phyloP scores from a whole-genome alignment of 1,284 basidiomycete genomes.

The Microbotryum silenes-acaulis region DNA sequence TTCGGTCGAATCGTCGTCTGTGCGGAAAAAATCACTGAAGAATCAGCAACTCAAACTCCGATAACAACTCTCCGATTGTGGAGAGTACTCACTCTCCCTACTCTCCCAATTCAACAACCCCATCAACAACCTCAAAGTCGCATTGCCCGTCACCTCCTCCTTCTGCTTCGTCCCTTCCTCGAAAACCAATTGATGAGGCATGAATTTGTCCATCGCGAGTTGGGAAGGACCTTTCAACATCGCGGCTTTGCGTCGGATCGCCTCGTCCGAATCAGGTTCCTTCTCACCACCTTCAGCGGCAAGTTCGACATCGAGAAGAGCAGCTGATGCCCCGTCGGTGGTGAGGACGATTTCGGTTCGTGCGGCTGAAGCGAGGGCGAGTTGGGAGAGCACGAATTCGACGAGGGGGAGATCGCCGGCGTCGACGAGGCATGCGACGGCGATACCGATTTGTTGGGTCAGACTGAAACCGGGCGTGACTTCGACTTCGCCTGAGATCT shows the following conservation, averaged over 20 bases:
- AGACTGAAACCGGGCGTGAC: conserved; percentile 82
- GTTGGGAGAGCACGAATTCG: conserved; percentile 67
- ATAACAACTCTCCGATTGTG: neutral
- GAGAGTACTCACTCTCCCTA: conserved; percentile 50
- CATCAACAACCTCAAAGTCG: conserved; percentile 72
- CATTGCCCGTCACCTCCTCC: conserved; percentile 65
- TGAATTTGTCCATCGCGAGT: conserved; percentile 63
- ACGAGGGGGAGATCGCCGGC: conserved; percentile 57
- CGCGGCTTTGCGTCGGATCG: conserved; percentile 34
- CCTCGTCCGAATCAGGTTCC: conserved; percentile 45
- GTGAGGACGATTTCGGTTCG: conserved; percentile 63
- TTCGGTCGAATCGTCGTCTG: conserved; percentile 10
- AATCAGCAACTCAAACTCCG: conserved; percentile 10
- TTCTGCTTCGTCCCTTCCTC: conserved; percentile 59
- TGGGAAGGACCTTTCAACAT: conserved; percentile 51
- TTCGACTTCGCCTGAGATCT: conserved; percentile 55
- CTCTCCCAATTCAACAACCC: conserved; percentile 57
- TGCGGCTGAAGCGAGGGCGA: conserved; percentile 57
- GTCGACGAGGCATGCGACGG: conserved; percentile 64
- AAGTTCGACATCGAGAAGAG: conserved; percentile 25
- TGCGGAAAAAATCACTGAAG: conserved; percentile 3
- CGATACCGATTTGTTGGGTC: conserved; percentile 81
- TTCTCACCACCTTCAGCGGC: conserved; percentile 46
- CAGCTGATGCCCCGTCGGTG: conserved; percentile 48
- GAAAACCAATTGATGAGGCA: conserved; percentile 12